Evolutionary conservation across 2,329 filamentous ascomycete genomes (phyloP).

Genomic region (Apiospora rasikravindrae): DNA sequence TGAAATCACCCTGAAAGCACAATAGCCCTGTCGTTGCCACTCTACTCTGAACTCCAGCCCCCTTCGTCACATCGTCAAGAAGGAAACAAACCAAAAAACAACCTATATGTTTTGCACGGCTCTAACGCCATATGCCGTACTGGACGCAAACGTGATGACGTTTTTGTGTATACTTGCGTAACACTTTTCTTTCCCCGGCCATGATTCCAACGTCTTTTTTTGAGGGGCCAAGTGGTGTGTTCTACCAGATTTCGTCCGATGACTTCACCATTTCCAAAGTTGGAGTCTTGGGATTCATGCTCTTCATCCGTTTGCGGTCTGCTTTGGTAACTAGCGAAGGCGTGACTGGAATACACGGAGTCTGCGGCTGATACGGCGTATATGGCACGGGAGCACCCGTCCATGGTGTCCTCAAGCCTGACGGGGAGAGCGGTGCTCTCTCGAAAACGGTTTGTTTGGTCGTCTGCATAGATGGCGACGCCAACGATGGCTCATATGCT

Average conservation of each 20-base stretch:
- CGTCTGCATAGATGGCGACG: slow-evolving; percentile 55
- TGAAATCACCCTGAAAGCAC: neutral
- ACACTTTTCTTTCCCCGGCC: neutral
- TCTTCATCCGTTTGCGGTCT: slow-evolving; percentile 72
- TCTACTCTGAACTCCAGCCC: neutral
- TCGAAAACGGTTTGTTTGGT: slow-evolving; percentile 72
- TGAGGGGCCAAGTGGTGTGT: neutral
- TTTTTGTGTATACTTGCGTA: slow-evolving; percentile 7
- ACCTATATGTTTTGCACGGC: neutral
- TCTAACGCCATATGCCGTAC: neutral
- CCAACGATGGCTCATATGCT: slow-evolving; percentile 63
- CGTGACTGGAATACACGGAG: slow-evolving; percentile 76
- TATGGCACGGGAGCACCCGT: slow-evolving; percentile 71
- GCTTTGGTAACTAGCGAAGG: slow-evolving; percentile 74
- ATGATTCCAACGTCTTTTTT: slow-evolving; percentile 16
- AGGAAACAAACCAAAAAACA: neutral
- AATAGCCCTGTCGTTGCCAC: slow-evolving; percentile 7
- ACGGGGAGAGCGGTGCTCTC: slow-evolving; percentile 60
- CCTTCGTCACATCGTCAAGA: slow-evolving; percentile 2
- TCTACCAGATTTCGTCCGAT: slow-evolving; percentile 68
- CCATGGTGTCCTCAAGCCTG: slow-evolving; percentile 65
- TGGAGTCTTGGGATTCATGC: slow-evolving; percentile 67
- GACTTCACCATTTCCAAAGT: slow-evolving; percentile 66
- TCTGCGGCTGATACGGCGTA: slow-evolving; percentile 80
- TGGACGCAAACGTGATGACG: neutral